These are phyloP conservation scores for Rutstroemia sp. DNA, from an alignment of 2,329 filamentous ascomycete species.

Conservation along the genomic window DNA sequence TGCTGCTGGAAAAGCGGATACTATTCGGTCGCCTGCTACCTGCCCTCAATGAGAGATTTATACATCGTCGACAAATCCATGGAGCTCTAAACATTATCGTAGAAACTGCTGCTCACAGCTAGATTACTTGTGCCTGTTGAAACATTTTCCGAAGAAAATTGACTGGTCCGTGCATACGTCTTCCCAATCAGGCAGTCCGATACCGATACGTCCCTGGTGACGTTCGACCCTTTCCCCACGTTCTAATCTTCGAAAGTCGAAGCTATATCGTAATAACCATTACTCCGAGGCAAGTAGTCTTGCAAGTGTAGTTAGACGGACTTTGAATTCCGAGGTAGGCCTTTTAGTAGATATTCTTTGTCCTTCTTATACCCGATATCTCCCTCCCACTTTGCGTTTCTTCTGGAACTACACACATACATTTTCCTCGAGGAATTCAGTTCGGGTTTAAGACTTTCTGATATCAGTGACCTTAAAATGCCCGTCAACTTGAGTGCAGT, in stretches of 20 bases:
- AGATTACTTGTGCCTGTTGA: not conserved
- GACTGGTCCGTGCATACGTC: not conserved
- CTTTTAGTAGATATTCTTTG: too few relatives aligned
- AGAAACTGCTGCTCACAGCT: not conserved
- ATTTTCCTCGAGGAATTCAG: not conserved
- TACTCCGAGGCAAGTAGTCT: too few relatives aligned
- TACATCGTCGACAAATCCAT: slow-evolving; percentile 47
- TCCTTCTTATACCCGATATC: too few relatives aligned
- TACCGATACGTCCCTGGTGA: not conserved
- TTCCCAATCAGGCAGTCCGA: not conserved
- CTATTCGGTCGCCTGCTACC: slow-evolving; percentile 16
- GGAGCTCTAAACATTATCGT: slow-evolving; percentile 33
- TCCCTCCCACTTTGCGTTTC: too few relatives aligned
- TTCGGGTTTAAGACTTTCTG: not conserved
- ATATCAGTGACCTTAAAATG: slow-evolving; percentile 18
- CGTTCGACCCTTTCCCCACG: slow-evolving; percentile 8
- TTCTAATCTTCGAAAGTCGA: not conserved
- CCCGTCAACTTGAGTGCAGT: slow-evolving; percentile 28
- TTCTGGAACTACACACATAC: not conserved
- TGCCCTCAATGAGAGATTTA: slow-evolving; percentile 28
- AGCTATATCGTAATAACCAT: too few relatives aligned
- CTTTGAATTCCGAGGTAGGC: too few relatives aligned
- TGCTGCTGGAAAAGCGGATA: slow-evolving; percentile 38
- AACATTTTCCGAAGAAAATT: not conserved
- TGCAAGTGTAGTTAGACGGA: too few relatives aligned